Evolutionary conservation across 805 yeast genomes (phyloP), one percentile per base, ranked within the genome.

Genomic region (Teunomyces lycoperdinae): DNA sequence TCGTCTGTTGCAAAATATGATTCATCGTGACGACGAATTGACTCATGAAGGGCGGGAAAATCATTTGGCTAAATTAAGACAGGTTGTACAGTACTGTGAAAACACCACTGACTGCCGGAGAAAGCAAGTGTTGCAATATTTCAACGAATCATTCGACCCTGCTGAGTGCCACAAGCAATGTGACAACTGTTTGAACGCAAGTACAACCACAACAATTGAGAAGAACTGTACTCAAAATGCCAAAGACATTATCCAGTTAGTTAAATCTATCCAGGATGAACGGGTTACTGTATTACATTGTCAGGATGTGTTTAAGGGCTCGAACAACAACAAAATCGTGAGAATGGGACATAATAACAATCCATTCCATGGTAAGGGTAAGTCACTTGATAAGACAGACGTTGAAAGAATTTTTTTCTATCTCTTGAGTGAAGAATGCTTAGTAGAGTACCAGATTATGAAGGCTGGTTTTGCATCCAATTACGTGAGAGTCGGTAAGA

Each of bases 61-160:
- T 53, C 96, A 92, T 64, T 66, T 84, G 50, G 77, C 83, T 30
- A 86, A 89, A 61, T 70, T 94, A 53, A 77, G 87, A 46, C 89
- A 89, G 54, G 97, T 94, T 10, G 81, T 88, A 54, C 91, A 86
- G 60, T 94, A 89, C 62, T 92, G 98, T 68, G 97, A 91, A 52
- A 92, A 94, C 63, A 76, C 78, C 9, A 83, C 91, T 3, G 97
- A 91, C 63, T 94, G 99, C 63, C 79, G 99, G 47, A 77, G 98
- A 52, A 80, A 83, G 57, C 91, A 90, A 56, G 96, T 94, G 2
- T 72, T 94, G 44, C 92, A 88, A 44, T 94, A 91, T 61, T 94
- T 94, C 69, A 88, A 89, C 65, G 99, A 94, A 62, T 70, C 68
- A 5, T 91, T 92, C 61, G 80, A 87, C 50, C 74, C 85, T 8